Conservation (phyloP, 306 rosid genomes). For the Geum urbanum region DNA sequence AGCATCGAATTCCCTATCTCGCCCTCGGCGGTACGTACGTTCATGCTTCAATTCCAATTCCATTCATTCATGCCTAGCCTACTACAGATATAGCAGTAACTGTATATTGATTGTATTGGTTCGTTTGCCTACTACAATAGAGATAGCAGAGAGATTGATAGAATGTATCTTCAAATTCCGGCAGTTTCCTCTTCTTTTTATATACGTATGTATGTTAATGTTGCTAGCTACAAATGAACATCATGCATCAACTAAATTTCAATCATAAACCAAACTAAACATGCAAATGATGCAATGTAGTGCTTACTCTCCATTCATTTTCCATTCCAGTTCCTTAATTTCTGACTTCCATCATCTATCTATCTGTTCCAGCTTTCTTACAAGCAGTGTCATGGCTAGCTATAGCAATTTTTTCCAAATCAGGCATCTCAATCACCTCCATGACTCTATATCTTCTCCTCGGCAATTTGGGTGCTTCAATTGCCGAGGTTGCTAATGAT, state of each 20-base stretch:
- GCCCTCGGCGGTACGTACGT: slow-evolving; percentile 69
- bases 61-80: too few relatives aligned
- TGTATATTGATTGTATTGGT: neutral
- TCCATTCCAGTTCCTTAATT: neutral
- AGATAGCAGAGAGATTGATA: too few relatives aligned
- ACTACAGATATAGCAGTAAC: neutral
- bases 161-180: too few relatives aligned
- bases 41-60: too few relatives aligned
- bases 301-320: neutral
- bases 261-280: too few relatives aligned
- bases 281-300: too few relatives aligned
- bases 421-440: slow-evolving; percentile 52
- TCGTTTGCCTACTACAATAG: too few relatives aligned
- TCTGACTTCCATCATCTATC: slow-evolving; percentile 1
- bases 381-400: slow-evolving; percentile 90
- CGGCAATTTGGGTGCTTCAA: slow-evolving; percentile 84
- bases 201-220: too few relatives aligned
- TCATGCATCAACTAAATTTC: too few relatives aligned
- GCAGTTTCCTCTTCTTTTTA: too few relatives aligned
- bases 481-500: slow-evolving; percentile 92
- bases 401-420: slow-evolving; percentile 54
- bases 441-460: slow-evolving; percentile 69
- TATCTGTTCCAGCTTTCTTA: slow-evolving; percentile 67
- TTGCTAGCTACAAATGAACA: too few relatives aligned
- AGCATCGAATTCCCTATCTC: slow-evolving; percentile 85